Base-by-base conservation (phyloP, 2,329 filamentous ascomycete species). In the Beauveria australis region DNA sequence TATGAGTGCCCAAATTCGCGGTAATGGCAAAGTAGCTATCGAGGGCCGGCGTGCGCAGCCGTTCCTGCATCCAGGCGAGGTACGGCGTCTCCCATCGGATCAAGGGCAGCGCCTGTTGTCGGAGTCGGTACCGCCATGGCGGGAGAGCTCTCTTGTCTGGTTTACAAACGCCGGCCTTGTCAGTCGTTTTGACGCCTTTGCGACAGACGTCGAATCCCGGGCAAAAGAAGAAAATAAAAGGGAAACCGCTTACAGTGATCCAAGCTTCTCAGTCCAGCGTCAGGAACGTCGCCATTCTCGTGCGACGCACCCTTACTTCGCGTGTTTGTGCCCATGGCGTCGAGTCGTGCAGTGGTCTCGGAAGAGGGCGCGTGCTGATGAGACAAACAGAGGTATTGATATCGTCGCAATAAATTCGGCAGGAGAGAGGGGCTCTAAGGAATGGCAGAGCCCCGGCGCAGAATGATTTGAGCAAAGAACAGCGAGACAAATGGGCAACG, bases 1-100 rank as follows among this genome's bases (percentile, higher is more conserved):
- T 99, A 75, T 99, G 94, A 0, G 94, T 99, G 66, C 94, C 91
- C 60, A 97, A 83, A 74, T 97, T 99, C 64, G 94, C 94, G 0
- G 92, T 96, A 66, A 95, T 91, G 55, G 94, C 93, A 75, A 99
- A 99, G 78, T 97, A 99, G 64, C 91, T 91, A 75, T 99, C 94
- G 69, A 97, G 86, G 9, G 89, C 83, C 1, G 91, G 91, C 22
- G 90, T 88, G 69, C 93, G 89, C 72, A 93, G 75, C 71, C 80
- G 85, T 66, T 87, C 82, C 80, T 99, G 94, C 70, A 96, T 78
- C 77, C 84, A 88, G 61, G 93, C 93, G 19, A 99, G 86, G 74
- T 96, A 94, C 1, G 92, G 93, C 33, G 94, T 99, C 78, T 99
- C 94, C 88, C 88, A 92, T 72, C 94, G 87, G 60, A 97, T 86